Evolutionary conservation across 148 eudicot genomes (phyloP), one percentile per base, ranked within the genome.

Genomic region (Polygonum maritimum): DNA sequence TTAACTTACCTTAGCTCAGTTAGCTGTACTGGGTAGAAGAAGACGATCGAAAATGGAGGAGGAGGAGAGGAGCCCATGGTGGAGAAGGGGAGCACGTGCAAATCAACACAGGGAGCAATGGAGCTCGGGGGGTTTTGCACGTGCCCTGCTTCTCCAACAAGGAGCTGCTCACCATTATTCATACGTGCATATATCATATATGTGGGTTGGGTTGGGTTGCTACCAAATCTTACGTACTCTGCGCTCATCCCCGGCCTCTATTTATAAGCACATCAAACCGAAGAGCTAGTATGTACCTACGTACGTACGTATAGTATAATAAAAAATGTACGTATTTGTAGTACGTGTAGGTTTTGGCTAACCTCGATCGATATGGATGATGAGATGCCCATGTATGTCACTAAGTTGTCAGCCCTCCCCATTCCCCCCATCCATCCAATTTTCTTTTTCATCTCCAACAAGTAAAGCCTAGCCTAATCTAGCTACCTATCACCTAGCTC

Each of bases 21-120:
- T 26, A 26, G 31, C 31, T 26, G 31, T 26, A 26, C 31, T 26
- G 31, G 31, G 31, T 26, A 26, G 18, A 13, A n/a, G 55, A 14
- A 2, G 55, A 0, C 16, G n/a, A 51, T 2, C 2, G 21, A 18
- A 18, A 12, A 40, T 26, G 39, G 9, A 60, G 45, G 70, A 26
- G 51, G 54, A 62, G 84, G 82, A 65, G 79, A 84, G 89, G 36
- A 84, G 78, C 80, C 82, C 86, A 11, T 84, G 89, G 75, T 87
- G 89, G 87, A 79, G 86, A 82, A 87, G 86, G 77, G 80, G 89
- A 78, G 83, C 89, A 84, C 89, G 86, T 84, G 89, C 89, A 87
- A 69, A 1, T 19, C 12, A 31, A 7, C n/a, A 45, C 0, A 19
- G 7, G 18, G 19, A 5, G 5, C 11, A 18, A 6, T n/a, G n/a